Base-by-base conservation (phyloP, 2,329 filamentous ascomycete species). In the Lecanosticta acicola region DNA sequence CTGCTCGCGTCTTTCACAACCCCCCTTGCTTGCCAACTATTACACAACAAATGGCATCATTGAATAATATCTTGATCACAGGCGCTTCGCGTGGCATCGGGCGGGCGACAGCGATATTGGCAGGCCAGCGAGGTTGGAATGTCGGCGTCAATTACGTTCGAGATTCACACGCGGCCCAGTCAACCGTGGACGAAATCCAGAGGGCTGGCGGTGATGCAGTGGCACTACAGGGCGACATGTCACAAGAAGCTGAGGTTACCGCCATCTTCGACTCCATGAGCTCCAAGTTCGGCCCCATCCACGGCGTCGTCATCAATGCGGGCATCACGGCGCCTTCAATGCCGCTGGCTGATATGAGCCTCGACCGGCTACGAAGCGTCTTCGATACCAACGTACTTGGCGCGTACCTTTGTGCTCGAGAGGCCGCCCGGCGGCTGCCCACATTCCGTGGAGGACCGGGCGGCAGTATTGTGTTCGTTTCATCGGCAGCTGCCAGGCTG, bases 221-320 rank as follows among this genome's bases (percentile, higher is more conserved):
- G 10, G 38, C 43, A 0, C 18, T 59, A 9, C 50, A 55, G 35
- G 56, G 48, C 18, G 53, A 59, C 35, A 51, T 59, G 32, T 49
- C 55, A 2, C 32, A 48, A n/a, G 59, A 60, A 41, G 20, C 33
- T 8, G 55, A 60, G 26, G 54, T 61, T 1, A 11, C 50, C 4
- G 21, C 47, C 13, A 43, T 60, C 37, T 61, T 60, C 43, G 49
- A 58, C 36, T 41, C 36, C 9, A 50, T 59, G 48, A 51, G 59
- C 32, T 36, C 41, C 11, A 18, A 34, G 13, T 58, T 54, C 14
- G 58, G 58, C 10, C 39, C 47, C 1, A 39, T 57, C 13, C 43
- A 55, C 38, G 59, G 57, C 16, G 49, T 59, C 4, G 59, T 61
- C 3, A 53, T 61, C 42, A 61, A 61, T 41, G 59, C 59, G 5